Base-by-base conservation (phyloP, 495 filamentous ascomycete genomes). In the Podospora australis region DNA sequence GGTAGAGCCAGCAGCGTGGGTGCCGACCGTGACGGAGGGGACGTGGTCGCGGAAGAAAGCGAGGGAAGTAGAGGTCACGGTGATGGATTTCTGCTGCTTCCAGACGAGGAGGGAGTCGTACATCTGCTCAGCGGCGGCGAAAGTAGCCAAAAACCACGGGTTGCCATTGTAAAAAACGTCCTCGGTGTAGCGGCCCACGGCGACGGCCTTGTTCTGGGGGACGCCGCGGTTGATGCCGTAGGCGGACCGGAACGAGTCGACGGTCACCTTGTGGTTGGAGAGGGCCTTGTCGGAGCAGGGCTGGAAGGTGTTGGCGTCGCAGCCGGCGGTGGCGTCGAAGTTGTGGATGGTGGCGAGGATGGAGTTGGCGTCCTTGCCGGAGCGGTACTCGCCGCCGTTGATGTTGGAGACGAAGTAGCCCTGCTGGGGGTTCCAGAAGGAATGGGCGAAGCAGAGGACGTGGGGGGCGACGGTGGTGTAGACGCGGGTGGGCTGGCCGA, bases 171-270 rank as follows among this genome's bases (percentile, higher is more conserved):
- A 79, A 55, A 86, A 88, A 3, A 67, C 57, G 50, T 88, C 84
- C 54, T 86, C 83, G 2, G 81, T 59, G 57, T 89, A 89, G 17
- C 85, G 64, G 36, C 85, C 85, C 7, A 86, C 71, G 11, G 83
- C 80, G 17, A 80, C 74, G 4, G 80, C 79, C 9, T 63, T 56
- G 10, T 78, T 75, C 8, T 69, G 57, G 16, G 68, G 9, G 19
- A 69, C 64, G 7, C 71, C 73, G 2, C 57, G 54, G 68, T 86
- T 86, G 57, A 86, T 64, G n/a, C 57, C 48, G 57, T 83, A 86
- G 32, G 79, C 55, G 6, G 65, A 61, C 9, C 82, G 73, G 70
- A 87, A 85, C 2, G 79, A 78, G 54, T 86, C 79, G 4, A 79
- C 75, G 3, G 80, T 67, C 2, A 60, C 71, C 61, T 86, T 82